Base-by-base conservation (phyloP, 768 basidiomycete species). In the Collybiopsis luxurians region DNA sequence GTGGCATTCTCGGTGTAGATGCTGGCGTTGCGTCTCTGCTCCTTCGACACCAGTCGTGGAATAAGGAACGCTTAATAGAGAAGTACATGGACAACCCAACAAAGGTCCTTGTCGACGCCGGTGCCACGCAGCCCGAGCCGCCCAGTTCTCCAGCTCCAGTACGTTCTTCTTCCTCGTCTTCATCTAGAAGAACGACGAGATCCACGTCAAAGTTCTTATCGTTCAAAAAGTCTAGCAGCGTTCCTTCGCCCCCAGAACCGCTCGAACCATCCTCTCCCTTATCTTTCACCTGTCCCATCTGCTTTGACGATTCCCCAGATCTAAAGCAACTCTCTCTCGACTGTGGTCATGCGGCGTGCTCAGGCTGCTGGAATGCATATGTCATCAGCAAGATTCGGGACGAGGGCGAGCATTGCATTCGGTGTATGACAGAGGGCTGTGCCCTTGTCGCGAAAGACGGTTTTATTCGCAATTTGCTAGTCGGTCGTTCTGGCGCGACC, bases 21-120 rank as follows among this genome's bases (percentile, higher is more conserved):
- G 95, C 71, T 2, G 81, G 82, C 63, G 81, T 81, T 2, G 95
- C 95, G 3, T 79, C 85, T 2, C 74, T 95, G 28, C 79, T 99
- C 5, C 75, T 99, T 57, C 85, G 95, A 27, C 75, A 90, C 73
- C 83, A 89, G 78, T 77, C 80, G 55, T 99, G 97, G 97, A 98
- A 98, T 79, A 92, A 92, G 67, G 97, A 99, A 69, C 87, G 88
- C 55, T 81, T 99, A 21, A 92, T 94, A 63, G 96, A 98, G 74
- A 90, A 92, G 69, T 98, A 92, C 73, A 97, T 97, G 94, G 96
- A 98, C 64, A 90, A 93, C 58, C 83, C 92, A 0, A 77, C 84
- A 19, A 73, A 75, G 7, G 81, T 95, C 15, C 82, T 87, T 27
- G 78, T 83, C 26, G 81, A 83, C 6, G 93, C 95, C 1, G 97